Percentiles rank a stretch among this genome's conserved stretches.
Evolutionary conservation across 169 alveolate genomes (phyloP).

Genomic region (Plasmodium relictum): DNA sequence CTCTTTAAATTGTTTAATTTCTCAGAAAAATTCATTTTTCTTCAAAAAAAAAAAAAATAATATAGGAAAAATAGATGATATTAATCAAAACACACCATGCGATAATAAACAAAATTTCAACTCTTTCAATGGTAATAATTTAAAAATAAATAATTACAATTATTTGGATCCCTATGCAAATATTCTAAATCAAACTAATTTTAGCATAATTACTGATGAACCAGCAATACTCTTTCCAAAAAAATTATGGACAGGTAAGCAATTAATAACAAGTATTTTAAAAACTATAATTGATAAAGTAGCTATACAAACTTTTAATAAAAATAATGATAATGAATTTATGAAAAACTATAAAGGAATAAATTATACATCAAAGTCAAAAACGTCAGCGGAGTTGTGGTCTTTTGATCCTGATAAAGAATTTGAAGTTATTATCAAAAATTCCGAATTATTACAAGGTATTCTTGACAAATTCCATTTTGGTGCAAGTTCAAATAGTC

Average conservation of each 20-base stretch:
- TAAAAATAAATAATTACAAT: constrained; percentile 28
- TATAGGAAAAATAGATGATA: not conserved
- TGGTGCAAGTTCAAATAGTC: constrained; percentile 97
- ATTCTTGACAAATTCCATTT: constrained; percentile 96
- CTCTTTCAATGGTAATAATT: constrained; percentile 7
- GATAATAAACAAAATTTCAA: not conserved
- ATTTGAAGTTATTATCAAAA: constrained; percentile 87
- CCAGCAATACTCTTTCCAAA: constrained; percentile 96
- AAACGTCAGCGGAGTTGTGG: constrained; percentile 93
- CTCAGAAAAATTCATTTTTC: constrained; percentile 41
- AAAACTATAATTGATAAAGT: constrained; percentile 87
- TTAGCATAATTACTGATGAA: constrained; percentile 83
- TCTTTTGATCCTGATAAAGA: constrained; percentile 87
- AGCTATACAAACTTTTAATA: constrained; percentile 78
- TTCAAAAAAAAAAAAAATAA: not conserved
- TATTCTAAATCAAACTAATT: constrained; percentile 14
- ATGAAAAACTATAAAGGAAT: constrained; percentile 83
- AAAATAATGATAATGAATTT: constrained; percentile 77
- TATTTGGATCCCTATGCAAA: constrained; percentile 61
- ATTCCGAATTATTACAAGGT: constrained; percentile 96
- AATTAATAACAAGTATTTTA: constrained; percentile 87
- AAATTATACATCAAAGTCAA: constrained; percentile 84
- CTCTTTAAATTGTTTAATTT: constrained; percentile 35
- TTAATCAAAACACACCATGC: not conserved
- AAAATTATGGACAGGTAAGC: constrained; percentile 98